phyloP scores from a whole-genome alignment of 78 protist genomes.

The Dictyostelium citrinum region DNA sequence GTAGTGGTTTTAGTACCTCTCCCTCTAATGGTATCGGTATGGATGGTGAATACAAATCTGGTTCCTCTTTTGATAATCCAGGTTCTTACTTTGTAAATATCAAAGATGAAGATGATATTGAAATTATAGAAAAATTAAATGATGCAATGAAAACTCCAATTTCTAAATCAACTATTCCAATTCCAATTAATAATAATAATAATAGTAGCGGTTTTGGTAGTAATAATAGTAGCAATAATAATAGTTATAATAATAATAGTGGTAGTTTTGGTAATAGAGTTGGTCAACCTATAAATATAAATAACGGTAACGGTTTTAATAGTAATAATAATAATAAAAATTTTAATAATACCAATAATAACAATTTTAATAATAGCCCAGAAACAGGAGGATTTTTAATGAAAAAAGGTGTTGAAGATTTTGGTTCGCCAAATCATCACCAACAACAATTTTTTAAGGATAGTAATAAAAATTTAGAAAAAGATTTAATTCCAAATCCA shows the following conservation, averaged over 20 bases:
- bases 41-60: not conserved
- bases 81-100: slow-evolving; percentile 1
- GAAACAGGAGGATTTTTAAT: not conserved
- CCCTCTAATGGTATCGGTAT: not conserved
- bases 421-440: not conserved
- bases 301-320: not conserved
- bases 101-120: slow-evolving; percentile 36
- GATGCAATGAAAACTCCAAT: slow-evolving; percentile 44
- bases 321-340: not conserved
- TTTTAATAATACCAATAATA: not conserved
- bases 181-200: not conserved
- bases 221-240: not conserved
- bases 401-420: not conserved
- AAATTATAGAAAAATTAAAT: slow-evolving; percentile 23
- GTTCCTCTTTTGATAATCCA: slow-evolving; percentile 8
- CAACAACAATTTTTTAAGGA: not conserved
- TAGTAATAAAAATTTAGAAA: not conserved
- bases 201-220: not conserved
- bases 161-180: slow-evolving; percentile 6
- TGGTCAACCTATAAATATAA: not conserved
- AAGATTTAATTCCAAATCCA: slow-evolving; percentile 22
- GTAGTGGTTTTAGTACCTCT: not conserved
- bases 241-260: not conserved
- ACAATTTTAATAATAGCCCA: not conserved
- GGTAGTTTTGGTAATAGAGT: not conserved